These are phyloP conservation scores for Paramecium bursaria DNA, from an alignment of 73 alveolate species.

Conservation along the genomic window DNA sequence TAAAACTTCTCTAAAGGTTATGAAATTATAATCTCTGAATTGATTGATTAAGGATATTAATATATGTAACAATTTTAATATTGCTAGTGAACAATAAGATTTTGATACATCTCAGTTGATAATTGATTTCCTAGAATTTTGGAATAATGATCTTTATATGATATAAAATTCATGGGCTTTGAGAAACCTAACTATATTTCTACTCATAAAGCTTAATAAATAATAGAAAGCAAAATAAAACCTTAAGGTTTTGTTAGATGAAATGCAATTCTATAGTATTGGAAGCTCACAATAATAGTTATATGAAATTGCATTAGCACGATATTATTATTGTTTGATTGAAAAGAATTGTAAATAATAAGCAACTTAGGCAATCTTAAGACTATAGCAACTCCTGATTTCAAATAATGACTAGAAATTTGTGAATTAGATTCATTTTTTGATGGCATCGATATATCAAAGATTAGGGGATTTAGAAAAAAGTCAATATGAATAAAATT, in stretches of 20 bases:
- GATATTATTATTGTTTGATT: conserved; percentile 1
- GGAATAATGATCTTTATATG: conserved; percentile 44
- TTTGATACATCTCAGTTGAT: not conserved
- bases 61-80: not conserved
- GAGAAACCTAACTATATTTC: not conserved
- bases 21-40: not conserved
- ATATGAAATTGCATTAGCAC: conserved; percentile 33
- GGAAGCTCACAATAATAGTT: conserved; percentile 20
- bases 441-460: conserved; percentile 42
- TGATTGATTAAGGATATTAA: conserved; percentile 35
- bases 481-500: conserved; percentile 20
- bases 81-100: not conserved
- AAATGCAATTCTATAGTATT: conserved; percentile 24
- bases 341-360: not conserved
- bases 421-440: not conserved
- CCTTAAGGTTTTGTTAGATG: conserved; percentile 27
- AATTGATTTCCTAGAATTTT: conserved; percentile 19
- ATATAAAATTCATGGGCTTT: conserved; percentile 2
- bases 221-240: not conserved
- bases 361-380: conserved; percentile 38
- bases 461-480: conserved; percentile 24
- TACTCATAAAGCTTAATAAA: not conserved
- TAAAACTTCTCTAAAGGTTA: conserved; percentile 26
- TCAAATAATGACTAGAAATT: not conserved
- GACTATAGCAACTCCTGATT: conserved; percentile 41